These are phyloP conservation scores for Ophiostoma perfectum DNA, from an alignment of 2,329 filamentous ascomycete genomes.

Conservation along the genomic window DNA sequence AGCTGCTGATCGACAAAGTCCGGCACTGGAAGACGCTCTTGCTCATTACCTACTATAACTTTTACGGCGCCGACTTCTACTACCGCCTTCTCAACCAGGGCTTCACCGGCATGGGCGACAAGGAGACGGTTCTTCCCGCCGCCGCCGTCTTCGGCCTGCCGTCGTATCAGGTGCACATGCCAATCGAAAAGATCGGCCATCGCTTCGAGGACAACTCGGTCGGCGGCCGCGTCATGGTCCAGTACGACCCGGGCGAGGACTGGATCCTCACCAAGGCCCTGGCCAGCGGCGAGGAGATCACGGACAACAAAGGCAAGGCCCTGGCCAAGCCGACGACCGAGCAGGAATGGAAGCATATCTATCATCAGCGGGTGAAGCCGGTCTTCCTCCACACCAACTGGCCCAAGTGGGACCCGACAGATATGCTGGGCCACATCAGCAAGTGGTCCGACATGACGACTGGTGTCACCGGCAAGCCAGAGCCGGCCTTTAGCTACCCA, in stretches of 20 bases:
- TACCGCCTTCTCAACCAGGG: slow-evolving; percentile 46
- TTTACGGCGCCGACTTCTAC: slow-evolving; percentile 47
- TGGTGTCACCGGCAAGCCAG: slow-evolving; percentile 28
- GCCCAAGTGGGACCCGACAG: slow-evolving; percentile 35
- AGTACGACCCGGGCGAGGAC: slow-evolving; percentile 32
- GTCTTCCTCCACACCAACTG: slow-evolving; percentile 36
- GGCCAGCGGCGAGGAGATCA: background rate
- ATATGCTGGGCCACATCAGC: slow-evolving; percentile 27
- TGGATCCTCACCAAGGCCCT: slow-evolving; percentile 22
- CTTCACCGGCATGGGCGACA: slow-evolving; percentile 42
- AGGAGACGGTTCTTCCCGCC: slow-evolving; percentile 44
- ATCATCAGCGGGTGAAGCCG: slow-evolving; percentile 23
- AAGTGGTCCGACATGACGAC: slow-evolving; percentile 27
- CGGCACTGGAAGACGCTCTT: slow-evolving; percentile 43
- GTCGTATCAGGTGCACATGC: slow-evolving; percentile 38
- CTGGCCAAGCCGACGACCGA: background rate
- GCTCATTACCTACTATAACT: slow-evolving; percentile 51
- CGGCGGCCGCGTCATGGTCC: slow-evolving; percentile 29
- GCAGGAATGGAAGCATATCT: slow-evolving; percentile 15
- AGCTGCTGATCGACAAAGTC: slow-evolving; percentile 44
- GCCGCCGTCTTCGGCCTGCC: slow-evolving; percentile 38
- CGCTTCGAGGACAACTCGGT: slow-evolving; percentile 30
- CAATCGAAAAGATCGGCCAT: slow-evolving; percentile 33
- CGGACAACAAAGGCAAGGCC: background rate
- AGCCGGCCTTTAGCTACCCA: slow-evolving; percentile 32